Conservation (phyloP, 306 rosid genomes). For the Parietaria judaica region DNA sequence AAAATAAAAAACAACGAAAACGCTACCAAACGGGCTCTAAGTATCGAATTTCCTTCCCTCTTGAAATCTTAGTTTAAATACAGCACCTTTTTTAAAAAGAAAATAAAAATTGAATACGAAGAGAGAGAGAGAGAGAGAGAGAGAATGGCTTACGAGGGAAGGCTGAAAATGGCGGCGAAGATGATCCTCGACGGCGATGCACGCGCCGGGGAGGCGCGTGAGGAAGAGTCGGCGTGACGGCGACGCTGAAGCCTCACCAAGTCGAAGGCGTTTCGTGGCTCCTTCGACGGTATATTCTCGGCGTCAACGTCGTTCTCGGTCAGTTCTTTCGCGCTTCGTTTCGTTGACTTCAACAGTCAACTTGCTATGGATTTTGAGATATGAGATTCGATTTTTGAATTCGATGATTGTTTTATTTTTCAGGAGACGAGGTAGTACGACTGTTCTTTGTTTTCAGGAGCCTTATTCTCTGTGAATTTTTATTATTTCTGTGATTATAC, state of each 20-base stretch:
- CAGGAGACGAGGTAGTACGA: slow-evolving; percentile 91
- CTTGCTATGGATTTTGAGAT: too few relatives aligned
- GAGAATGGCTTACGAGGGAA: slow-evolving; percentile 48
- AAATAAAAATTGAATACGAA: neutral
- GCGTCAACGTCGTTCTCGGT: slow-evolving; percentile 92
- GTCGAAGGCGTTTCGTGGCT: slow-evolving; percentile 90
- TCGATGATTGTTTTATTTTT: neutral
- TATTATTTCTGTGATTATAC: neutral
- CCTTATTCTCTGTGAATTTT: slow-evolving; percentile 4
- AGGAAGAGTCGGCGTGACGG: slow-evolving; percentile 49
- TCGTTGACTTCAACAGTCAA: slow-evolving; percentile 10
- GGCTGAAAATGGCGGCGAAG: slow-evolving; percentile 52
- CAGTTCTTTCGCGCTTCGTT: slow-evolving; percentile 3
- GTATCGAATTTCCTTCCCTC: slow-evolving; percentile 18
- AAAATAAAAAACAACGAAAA: too few relatives aligned
- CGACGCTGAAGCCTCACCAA: slow-evolving; percentile 75
- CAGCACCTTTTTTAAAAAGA: neutral
- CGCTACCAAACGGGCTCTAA: too few relatives aligned
- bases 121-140: neutral
- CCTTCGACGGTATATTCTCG: slow-evolving; percentile 59
- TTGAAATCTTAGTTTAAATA: slow-evolving; percentile 15
- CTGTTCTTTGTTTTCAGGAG: slow-evolving; percentile 18
- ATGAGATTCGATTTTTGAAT: neutral
- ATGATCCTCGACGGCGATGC: slow-evolving; percentile 33
- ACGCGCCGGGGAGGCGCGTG: slow-evolving; percentile 24